These are phyloP conservation scores for Kalaharituber pfeilii DNA, from an alignment of 2,329 filamentous ascomycete genomes.

Conservation along the genomic window DNA sequence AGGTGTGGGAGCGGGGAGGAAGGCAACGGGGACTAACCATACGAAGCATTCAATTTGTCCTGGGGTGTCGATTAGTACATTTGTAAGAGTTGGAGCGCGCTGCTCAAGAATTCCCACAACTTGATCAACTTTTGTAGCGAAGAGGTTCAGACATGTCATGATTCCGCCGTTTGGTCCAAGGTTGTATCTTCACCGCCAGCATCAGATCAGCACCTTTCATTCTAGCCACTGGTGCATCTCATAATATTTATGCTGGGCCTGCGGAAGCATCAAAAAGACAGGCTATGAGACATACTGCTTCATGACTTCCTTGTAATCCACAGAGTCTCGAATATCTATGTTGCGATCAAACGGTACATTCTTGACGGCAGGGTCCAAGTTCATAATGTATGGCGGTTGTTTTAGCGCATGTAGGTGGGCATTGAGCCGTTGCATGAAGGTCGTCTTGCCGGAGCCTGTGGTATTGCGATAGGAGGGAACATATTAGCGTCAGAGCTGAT, in stretches of 20 bases:
- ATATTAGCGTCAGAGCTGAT: constrained; percentile 4
- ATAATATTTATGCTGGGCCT: neutral
- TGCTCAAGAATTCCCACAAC: constrained; percentile 81
- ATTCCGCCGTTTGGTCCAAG: constrained; percentile 94
- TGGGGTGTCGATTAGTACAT: constrained; percentile 86
- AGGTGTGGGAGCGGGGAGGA: neutral
- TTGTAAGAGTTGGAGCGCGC: constrained; percentile 53
- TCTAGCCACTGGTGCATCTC: too few species aligned
- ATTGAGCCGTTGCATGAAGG: constrained; percentile 98
- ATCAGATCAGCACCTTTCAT: too few species aligned
- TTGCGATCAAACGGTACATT: constrained; percentile 91
- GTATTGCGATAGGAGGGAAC: neutral
- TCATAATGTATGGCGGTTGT: constrained; percentile 81
- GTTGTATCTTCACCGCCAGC: constrained; percentile 35
- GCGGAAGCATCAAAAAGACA: neutral
- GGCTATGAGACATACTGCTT: constrained; percentile 52
- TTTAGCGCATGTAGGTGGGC: constrained; percentile 70
- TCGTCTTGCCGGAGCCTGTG: constrained; percentile 88
- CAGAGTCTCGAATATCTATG: constrained; percentile 95
- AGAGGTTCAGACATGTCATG: constrained; percentile 84
- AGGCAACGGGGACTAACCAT: constrained; percentile 36
- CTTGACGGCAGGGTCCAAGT: constrained; percentile 87
- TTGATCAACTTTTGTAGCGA: constrained; percentile 96
- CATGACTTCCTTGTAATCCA: constrained; percentile 99
- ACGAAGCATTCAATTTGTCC: constrained; percentile 98